Base-by-base conservation (phyloP, 192 early-diverging fungal genomes). In the Entophlyctis helioformis region DNA sequence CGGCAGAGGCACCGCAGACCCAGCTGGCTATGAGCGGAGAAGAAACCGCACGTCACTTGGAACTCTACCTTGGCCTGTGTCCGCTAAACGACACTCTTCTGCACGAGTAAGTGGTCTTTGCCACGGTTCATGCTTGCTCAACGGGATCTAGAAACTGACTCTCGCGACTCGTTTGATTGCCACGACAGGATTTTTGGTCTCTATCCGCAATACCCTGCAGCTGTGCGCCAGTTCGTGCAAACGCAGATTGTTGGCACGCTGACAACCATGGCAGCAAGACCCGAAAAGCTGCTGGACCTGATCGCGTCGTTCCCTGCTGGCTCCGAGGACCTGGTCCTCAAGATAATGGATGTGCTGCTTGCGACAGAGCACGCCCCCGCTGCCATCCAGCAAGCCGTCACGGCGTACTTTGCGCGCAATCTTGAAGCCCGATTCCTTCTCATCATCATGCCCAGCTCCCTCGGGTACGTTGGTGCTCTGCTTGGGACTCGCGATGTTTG, bases 41-140 rank as follows among this genome's bases (percentile, higher is more conserved):
- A 15, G 82, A 82, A 44, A 67, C 84, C 13, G 62, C 74, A 10
- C 48, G 69, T 13, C 72, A 74, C 41, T 46, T 87, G 28, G 87
- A 90, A 42, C 54, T 91, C 19, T 89, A 67, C 53, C 77, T 90
- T 51, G 76, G 81, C n/a, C 55, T 88, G 9, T 83, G 82, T 46
- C 69, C 68, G 31, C 83, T 80, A 47, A 84, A 85, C 27, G 73
- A 67, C 41, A 63, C 69, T 18, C 48, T 91, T 11, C 57, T 90
- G 33, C 42, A 56, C 27, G 59, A 67, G 84, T 85, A 64, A 66
- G 56, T 59, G 20, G 3, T n/a, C n/a, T n/a, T n/a, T n/a, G n/a
- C n/a, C n/a, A n/a, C n/a, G n/a, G n/a, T n/a, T n/a, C n/a, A n/a
- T n/a, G n/a, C n/a, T n/a, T n/a, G n/a, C n/a, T n/a, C n/a, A n/a